phyloP scores from a whole-genome alignment of 495 filamentous ascomycete species.

The Tuber indicum region DNA sequence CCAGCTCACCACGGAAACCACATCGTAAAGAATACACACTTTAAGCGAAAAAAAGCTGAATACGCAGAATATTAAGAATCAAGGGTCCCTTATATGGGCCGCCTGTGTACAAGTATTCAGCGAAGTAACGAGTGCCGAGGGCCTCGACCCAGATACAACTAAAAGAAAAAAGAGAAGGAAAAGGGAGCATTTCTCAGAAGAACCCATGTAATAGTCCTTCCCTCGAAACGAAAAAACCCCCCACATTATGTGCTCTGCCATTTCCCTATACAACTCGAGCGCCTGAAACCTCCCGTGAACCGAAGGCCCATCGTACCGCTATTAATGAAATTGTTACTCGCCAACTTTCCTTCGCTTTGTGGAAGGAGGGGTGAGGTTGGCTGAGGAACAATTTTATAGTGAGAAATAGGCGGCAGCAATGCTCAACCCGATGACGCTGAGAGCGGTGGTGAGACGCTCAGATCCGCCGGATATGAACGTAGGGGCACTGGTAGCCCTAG shows the following conservation, averaged over 20 bases:
- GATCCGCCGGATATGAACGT: neutral
- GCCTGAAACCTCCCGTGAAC: neutral
- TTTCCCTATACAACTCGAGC: neutral
- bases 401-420: neutral
- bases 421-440: neutral
- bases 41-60: neutral
- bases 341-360: neutral
- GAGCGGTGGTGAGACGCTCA: neutral
- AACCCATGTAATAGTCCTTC: neutral
- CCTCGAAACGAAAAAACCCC: neutral
- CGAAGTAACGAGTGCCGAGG: neutral
- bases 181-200: neutral
- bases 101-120: neutral
- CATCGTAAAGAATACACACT: neutral
- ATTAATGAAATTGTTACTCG: neutral
- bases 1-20: neutral
- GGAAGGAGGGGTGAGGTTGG: neutral
- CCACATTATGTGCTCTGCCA: neutral
- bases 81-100: neutral
- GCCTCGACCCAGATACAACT: neutral
- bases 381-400: neutral
- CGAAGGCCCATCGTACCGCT: neutral
- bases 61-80: neutral
- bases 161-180: neutral
- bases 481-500: conserved; percentile 1